Conservation (phyloP, 768 basidiomycete genomes). For the Rhodotorula babjevae region DNA sequence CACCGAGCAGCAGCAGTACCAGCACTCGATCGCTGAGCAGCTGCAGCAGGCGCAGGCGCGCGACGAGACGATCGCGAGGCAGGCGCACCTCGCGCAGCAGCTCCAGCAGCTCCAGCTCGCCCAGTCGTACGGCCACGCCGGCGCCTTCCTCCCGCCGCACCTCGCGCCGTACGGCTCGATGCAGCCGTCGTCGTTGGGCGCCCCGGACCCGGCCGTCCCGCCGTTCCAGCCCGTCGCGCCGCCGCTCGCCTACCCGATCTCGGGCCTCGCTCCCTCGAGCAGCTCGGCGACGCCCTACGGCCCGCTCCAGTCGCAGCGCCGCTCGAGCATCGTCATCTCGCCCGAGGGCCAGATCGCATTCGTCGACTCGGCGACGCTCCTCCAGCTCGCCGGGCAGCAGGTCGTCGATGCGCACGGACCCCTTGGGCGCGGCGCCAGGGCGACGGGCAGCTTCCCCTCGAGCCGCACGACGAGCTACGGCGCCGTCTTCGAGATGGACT, state of each 20-base stretch:
- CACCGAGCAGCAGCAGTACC: background rate
- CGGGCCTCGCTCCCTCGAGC: background rate
- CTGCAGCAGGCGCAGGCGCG: background rate
- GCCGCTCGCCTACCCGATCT: background rate
- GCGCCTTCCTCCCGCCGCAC: background rate
- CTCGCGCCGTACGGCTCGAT: background rate
- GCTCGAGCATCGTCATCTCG: background rate
- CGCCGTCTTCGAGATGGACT: background rate
- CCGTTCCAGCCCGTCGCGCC: background rate
- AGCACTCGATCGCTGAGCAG: background rate
- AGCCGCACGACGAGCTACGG: background rate
- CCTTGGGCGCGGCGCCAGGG: background rate
- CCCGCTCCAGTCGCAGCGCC: background rate
- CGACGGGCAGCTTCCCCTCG: background rate
- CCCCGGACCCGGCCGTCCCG: background rate
- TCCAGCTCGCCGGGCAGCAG: slow-evolving; percentile 11
- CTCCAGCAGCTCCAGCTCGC: background rate
- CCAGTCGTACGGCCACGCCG: background rate
- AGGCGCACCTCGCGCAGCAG: slow-evolving; percentile 1
- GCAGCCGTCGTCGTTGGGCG: background rate
- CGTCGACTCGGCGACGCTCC: background rate
- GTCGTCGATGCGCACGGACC: background rate
- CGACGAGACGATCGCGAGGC: background rate
- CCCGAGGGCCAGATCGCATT: background rate
- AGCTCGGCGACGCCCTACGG: background rate